phyloP scores from a whole-genome alignment of 2,329 filamentous ascomycete species.

The Grosmannia clavigera region DNA sequence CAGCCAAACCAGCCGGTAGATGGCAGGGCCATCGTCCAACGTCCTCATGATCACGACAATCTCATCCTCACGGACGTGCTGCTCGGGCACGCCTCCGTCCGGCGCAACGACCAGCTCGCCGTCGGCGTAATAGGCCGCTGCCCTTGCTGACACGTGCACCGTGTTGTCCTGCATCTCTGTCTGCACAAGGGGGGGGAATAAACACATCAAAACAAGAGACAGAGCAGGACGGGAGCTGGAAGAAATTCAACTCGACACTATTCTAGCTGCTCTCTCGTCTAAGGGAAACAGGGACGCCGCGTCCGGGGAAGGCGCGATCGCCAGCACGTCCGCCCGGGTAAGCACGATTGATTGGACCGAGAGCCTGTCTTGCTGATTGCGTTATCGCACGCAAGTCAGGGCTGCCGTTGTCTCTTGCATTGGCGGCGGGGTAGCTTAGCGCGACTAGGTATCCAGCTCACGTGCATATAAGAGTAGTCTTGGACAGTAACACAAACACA shows the following conservation, averaged over 20 bases:
- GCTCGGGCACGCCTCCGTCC: not conserved
- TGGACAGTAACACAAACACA: not conserved
- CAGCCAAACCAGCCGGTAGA: not conserved
- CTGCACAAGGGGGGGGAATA: too few relatives aligned
- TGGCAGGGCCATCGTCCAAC: not conserved
- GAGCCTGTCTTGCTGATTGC: not conserved
- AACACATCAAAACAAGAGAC: too few relatives aligned
- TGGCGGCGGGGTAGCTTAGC: not conserved
- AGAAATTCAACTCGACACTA: too few relatives aligned
- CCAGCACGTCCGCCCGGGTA: not conserved
- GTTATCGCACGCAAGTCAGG: not conserved
- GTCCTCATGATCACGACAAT: slow-evolving; percentile 10
- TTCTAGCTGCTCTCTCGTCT: too few relatives aligned
- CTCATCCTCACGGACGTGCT: slow-evolving; percentile 10
- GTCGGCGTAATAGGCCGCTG: slow-evolving; percentile 1
- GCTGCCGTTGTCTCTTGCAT: too few relatives aligned
- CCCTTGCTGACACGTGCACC: slow-evolving; percentile 8
- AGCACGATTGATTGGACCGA: not conserved
- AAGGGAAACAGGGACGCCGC: not conserved
- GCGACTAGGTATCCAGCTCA: not conserved
- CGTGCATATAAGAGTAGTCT: not conserved
- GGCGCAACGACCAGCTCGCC: slow-evolving; percentile 7
- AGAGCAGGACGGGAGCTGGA: too few relatives aligned
- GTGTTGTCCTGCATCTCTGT: slow-evolving; percentile 8
- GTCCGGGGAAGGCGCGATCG: not conserved